Conservation (phyloP, 352 stramenopile species). For the Stramenopiles sp. region DNA sequence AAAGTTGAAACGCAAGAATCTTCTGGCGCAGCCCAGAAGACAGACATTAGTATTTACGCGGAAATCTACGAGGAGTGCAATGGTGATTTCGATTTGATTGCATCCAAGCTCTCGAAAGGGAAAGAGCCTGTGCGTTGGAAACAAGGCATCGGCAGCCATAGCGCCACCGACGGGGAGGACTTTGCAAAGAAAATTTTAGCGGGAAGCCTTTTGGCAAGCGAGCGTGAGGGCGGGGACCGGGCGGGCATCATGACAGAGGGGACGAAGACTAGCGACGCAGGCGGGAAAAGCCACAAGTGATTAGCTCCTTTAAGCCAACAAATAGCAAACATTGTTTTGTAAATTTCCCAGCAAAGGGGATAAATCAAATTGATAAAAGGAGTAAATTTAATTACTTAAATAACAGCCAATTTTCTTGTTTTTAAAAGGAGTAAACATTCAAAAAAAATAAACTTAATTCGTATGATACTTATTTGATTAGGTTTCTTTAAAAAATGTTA, state of each 20-base stretch:
- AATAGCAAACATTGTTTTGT: too few relatives aligned
- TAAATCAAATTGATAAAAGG: too few relatives aligned
- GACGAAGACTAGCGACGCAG: too few relatives aligned
- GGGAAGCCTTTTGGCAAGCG: neutral
- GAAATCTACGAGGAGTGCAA: slow-evolving; percentile 11
- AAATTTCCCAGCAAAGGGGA: too few relatives aligned
- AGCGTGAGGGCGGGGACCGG: neutral
- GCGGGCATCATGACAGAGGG: neutral
- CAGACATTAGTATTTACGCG: slow-evolving; percentile 9
- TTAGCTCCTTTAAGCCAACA: too few relatives aligned
- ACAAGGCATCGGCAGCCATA: neutral
- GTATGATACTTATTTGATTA: too few relatives aligned
- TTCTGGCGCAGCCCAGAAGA: slow-evolving; percentile 12
- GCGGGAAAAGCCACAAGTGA: too few relatives aligned
- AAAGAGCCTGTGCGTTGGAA: slow-evolving; percentile 9
- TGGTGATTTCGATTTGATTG: slow-evolving; percentile 12
- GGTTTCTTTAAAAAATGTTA: too few relatives aligned
- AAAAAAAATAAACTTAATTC: too few relatives aligned
- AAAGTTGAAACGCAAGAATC: slow-evolving; percentile 9
- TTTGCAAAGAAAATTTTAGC: slow-evolving; percentile 12
- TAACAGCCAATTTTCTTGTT: too few relatives aligned
- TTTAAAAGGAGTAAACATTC: too few relatives aligned
- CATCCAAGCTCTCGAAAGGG: slow-evolving; percentile 1
- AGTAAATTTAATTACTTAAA: too few relatives aligned
- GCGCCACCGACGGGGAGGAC: slow-evolving; percentile 9